Base-by-base conservation (phyloP, 495 filamentous ascomycete species). In the Penicillium cosmopolitanum region DNA sequence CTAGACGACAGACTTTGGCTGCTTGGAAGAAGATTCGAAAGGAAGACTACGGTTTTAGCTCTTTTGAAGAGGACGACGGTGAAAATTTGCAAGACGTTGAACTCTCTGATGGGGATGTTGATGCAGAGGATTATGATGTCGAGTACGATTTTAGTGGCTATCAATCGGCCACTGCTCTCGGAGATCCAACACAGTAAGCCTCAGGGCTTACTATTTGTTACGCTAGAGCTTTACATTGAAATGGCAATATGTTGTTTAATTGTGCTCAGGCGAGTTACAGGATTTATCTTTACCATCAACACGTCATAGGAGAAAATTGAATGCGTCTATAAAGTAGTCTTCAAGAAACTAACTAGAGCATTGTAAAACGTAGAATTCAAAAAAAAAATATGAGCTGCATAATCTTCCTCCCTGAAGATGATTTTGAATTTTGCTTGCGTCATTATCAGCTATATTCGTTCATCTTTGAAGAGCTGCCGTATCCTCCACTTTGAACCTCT, bases 1-100 rank as follows among this genome's bases (percentile, higher is more conserved):
- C 66, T 15, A 52, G 63, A 36, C 63, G 53, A 60, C 63, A 68
- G 21, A 68, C 63, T 1, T 53, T 68, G 51, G 63, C 66, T 1
- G 57, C 63, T 15, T 68, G 63, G 66, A 68, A 68, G 58, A 68
- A 68, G 43, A 52, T 68, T 18, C 18, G 46, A 11, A 68, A 68
- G 35, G 66, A 68, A 50, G 66, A 68, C 15, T 68, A 68, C 36
- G 60, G 66, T 3, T 68, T 68, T 13, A 66, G 53, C 1, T 46
- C n/a, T 15, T 52, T 59, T 2, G 63, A 68, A 31, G 40, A 55
- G 9, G 63, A 68, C 43, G 57, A 66, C 18, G 63, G 63, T 0
- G 66, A 68, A 57, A 66, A 66, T 48, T 44, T 68, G 1, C 57
- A 51, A 21, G 66, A 68, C 23, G 52, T 68, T n/a, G 63, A 68